Base-by-base conservation (phyloP, 1,284 basidiomycete genomes). In the Ganoderma meredithae region DNA sequence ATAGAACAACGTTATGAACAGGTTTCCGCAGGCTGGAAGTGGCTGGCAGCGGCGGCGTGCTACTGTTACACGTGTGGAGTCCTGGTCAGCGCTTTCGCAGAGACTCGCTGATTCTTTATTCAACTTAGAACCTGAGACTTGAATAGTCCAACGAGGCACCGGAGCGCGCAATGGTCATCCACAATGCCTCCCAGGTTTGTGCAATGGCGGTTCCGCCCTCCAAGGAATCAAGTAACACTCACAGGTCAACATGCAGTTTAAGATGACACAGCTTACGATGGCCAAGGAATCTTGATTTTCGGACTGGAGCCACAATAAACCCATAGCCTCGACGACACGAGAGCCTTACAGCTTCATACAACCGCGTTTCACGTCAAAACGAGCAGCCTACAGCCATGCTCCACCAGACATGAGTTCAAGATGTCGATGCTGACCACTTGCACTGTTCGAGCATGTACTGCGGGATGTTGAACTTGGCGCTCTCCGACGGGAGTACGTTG, bases 371-470 rank as follows among this genome's bases (percentile, higher is more conserved):
- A 25, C 47, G 22, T 49, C 47, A 25, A 22, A 12, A 25, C 22
- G 47, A 25, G 47, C n/a, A 22, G n/a, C n/a, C 44, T 22, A 8
- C 22, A 9, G 25, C 47, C 10, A 22, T 13, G 8, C 22, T 13
- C 47, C 19, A n/a, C 12, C 27, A 31, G 27, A 31, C 27, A 31
- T 2, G 27, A 31, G 22, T 22, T 49, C 22, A 49, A 22, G 12
- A n/a, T 3, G 10, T 8, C 47, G 52, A 55, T 10, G 27, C 27
- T 15, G 55, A 10, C 33, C 15, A 39, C 27, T 68, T 64, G 64
- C 80, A 81, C 68, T 80, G 79, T 25, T 75, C 72, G 19, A 80
- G 63, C 63, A 81, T 79, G 43, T 77, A 75, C 66, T 76, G 71
- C n/a, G 80, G 81, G n/a, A 80, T 72, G 22, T 74, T 70, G 53